These are phyloP conservation scores for Parastagonospora nodorum DNA, from an alignment of 2,329 filamentous ascomycete species.

Conservation along the genomic window DNA sequence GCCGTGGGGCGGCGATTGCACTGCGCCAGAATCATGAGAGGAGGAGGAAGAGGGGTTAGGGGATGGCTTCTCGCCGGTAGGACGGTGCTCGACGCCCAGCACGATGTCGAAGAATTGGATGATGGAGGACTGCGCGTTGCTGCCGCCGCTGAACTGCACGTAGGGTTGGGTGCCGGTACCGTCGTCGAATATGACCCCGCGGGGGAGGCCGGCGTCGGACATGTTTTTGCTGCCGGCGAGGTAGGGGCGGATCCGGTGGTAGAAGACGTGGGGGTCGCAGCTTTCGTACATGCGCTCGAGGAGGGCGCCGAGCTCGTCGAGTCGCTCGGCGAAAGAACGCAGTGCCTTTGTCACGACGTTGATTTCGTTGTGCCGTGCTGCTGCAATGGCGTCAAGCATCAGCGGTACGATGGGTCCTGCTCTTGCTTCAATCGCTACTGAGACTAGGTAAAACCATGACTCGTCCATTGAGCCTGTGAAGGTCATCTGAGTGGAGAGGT, in stretches of 20 bases:
- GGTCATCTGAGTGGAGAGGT: slow-evolving; percentile 84
- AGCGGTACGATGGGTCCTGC: slow-evolving; percentile 85
- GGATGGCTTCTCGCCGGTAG: slow-evolving; percentile 73
- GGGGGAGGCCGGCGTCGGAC: slow-evolving; percentile 87
- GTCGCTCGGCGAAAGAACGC: slow-evolving; percentile 79
- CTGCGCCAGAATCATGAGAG: slow-evolving; percentile 51
- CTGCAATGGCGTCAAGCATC: slow-evolving; percentile 85
- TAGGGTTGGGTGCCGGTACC: slow-evolving; percentile 71
- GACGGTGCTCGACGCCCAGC: slow-evolving; percentile 85
- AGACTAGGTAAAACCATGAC: slow-evolving; percentile 98
- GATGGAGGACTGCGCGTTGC: slow-evolving; percentile 94
- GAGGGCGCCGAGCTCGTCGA: slow-evolving; percentile 81
- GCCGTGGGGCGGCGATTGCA: slow-evolving; percentile 68
- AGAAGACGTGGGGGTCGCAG: slow-evolving; percentile 94
- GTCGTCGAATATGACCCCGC: slow-evolving; percentile 86
- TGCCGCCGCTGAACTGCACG: slow-evolving; percentile 88
- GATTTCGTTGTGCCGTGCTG: slow-evolving; percentile 72
- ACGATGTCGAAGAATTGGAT: slow-evolving; percentile 98
- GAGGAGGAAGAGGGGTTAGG: slow-evolving; percentile 31
- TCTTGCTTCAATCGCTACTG: slow-evolving; percentile 91
- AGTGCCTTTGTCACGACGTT: slow-evolving; percentile 76
- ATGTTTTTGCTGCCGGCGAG: slow-evolving; percentile 97
- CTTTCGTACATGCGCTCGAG: slow-evolving; percentile 92
- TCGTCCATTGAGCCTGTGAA: slow-evolving; percentile 95
- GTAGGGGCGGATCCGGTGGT: slow-evolving; percentile 93